Evolutionary conservation across 805 yeast genomes (phyloP).

Genomic region (Saturnispora kantuleensis): DNA sequence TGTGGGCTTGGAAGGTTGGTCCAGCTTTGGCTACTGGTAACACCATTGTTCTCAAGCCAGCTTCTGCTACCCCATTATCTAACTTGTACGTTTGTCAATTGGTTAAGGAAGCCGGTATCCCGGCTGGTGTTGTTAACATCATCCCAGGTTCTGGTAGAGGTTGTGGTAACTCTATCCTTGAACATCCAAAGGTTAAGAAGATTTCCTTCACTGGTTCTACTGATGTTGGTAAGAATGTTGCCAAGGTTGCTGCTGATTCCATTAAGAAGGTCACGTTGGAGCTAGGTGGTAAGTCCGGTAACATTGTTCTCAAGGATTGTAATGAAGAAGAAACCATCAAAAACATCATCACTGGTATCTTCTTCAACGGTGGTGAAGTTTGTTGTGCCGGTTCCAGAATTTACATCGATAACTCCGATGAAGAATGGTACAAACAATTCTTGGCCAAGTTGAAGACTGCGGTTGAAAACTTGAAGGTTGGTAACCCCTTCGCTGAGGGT

Average conservation of each 20-base stretch:
- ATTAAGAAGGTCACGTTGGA: slow-evolving; percentile 75
- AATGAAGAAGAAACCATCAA: slow-evolving; percentile 56
- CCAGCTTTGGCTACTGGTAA: slow-evolving; percentile 75
- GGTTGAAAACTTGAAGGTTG: slow-evolving; percentile 49
- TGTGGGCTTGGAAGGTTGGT: slow-evolving; percentile 72
- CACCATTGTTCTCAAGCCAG: slow-evolving; percentile 63
- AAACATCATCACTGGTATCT: slow-evolving; percentile 64
- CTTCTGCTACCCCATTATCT: slow-evolving; percentile 72
- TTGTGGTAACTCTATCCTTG: slow-evolving; percentile 72
- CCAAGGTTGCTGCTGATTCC: slow-evolving; percentile 59
- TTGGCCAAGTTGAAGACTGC: slow-evolving; percentile 44
- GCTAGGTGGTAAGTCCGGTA: slow-evolving; percentile 87
- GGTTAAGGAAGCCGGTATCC: slow-evolving; percentile 75
- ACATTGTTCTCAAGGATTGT: slow-evolving; percentile 72
- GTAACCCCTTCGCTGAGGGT: slow-evolving; percentile 66
- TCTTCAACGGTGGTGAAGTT: slow-evolving; percentile 86
- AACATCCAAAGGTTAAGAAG: slow-evolving; percentile 76
- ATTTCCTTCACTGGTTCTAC: slow-evolving; percentile 95
- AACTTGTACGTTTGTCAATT: slow-evolving; percentile 67
- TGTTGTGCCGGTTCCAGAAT: slow-evolving; percentile 90
- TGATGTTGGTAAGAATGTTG: slow-evolving; percentile 68
- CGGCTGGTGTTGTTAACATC: slow-evolving; percentile 84
- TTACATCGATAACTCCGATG: slow-evolving; percentile 48
- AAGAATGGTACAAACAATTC: slow-evolving; percentile 57
- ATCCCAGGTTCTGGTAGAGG: slow-evolving; percentile 79